These are phyloP conservation scores for Didymosphaeria variabile DNA, from an alignment of 2,329 filamentous ascomycete species.

Conservation along the genomic window DNA sequence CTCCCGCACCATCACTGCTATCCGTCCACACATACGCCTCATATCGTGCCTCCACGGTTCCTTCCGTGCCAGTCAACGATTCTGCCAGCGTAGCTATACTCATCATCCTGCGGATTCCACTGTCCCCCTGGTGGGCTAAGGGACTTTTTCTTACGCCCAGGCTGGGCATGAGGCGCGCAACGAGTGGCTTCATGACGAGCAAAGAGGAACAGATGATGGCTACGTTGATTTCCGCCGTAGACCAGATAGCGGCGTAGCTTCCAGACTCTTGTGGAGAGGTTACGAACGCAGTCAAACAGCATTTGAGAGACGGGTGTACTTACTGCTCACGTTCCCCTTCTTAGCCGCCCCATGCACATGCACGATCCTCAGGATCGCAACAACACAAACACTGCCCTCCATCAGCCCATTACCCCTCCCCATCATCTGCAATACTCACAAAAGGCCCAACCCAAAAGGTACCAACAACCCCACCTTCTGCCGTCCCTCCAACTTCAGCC, in stretches of 20 bases:
- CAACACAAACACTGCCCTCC: slow-evolving; percentile 36
- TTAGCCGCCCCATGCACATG: slow-evolving; percentile 33
- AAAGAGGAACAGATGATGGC: slow-evolving; percentile 57
- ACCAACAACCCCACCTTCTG: slow-evolving; percentile 44
- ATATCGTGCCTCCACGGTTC: background rate
- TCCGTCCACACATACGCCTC: background rate
- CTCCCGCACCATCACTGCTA: background rate
- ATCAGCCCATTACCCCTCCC: background rate
- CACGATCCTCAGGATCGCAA: slow-evolving; percentile 39
- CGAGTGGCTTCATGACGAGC: slow-evolving; percentile 54
- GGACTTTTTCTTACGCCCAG: slow-evolving; percentile 31
- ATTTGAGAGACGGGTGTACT: slow-evolving; percentile 10
- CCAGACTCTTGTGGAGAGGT: slow-evolving; percentile 38
- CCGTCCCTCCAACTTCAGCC: slow-evolving; percentile 39
- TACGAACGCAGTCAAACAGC: background rate
- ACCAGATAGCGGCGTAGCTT: slow-evolving; percentile 53
- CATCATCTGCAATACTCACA: background rate
- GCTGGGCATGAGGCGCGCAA: slow-evolving; percentile 46
- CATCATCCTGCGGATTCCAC: slow-evolving; percentile 5
- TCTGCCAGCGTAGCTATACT: slow-evolving; percentile 1
- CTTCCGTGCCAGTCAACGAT: background rate
- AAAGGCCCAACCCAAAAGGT: slow-evolving; percentile 47
- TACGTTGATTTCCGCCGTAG: slow-evolving; percentile 54
- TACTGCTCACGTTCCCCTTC: slow-evolving; percentile 34
- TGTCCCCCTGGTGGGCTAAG: slow-evolving; percentile 11